These are phyloP conservation scores for Neurospora hispaniola DNA, from an alignment of 495 filamentous ascomycete species.

Conservation along the genomic window DNA sequence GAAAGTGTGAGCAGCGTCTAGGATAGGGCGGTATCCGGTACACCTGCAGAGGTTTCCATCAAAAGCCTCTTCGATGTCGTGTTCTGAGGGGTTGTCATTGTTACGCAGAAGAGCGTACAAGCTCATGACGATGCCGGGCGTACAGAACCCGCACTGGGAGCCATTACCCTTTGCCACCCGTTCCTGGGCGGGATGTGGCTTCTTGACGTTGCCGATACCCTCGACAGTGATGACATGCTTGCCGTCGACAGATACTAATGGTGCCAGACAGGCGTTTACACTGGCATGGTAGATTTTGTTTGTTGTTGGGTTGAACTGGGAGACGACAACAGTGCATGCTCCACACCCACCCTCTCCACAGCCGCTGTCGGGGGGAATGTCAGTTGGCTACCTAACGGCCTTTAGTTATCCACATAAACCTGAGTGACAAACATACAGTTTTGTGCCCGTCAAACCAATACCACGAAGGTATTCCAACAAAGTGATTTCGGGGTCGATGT, in stretches of 20 bases:
- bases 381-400: neutral
- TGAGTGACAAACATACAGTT: constrained; percentile 32
- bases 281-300: constrained; percentile 83
- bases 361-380: constrained; percentile 43
- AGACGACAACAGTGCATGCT: constrained; percentile 93
- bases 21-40: constrained; percentile 87
- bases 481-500: constrained; percentile 82
- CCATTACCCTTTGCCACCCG: constrained; percentile 69
- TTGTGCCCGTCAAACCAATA: constrained; percentile 72
- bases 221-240: constrained; percentile 98
- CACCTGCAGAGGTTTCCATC: constrained; percentile 95
- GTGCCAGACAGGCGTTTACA: constrained; percentile 90
- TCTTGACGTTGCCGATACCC: constrained; percentile 84
- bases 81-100: constrained; percentile 52
- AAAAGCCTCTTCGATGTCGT: constrained; percentile 79
- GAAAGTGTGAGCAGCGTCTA: constrained; percentile 82
- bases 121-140: constrained; percentile 96
- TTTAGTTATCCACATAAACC: no score
- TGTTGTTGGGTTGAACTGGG: constrained; percentile 85
- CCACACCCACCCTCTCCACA: constrained; percentile 96
- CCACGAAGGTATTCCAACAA: constrained; percentile 85
- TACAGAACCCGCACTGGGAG: constrained; percentile 76
- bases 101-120: constrained; percentile 76
- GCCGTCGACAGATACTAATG: constrained; percentile 83
- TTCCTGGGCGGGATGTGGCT: constrained; percentile 86